Evolutionary conservation across 1,139 yeast species (phyloP).

Genomic region (Tardiomyces depauwii): DNA sequence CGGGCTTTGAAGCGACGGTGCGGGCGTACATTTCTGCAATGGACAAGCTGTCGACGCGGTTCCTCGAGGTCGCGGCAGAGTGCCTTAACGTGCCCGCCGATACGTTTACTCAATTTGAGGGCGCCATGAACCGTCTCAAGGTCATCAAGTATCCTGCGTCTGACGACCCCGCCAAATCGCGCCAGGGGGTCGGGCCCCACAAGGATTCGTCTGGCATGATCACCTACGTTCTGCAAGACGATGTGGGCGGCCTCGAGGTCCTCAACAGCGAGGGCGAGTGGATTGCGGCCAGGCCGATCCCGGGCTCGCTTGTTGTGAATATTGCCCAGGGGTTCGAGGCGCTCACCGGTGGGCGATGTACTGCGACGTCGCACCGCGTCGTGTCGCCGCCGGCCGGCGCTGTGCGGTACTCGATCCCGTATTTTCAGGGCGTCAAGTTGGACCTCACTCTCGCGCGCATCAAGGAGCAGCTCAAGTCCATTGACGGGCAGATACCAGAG

Average conservation of each 20-base stretch:
- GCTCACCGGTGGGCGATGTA: slow-evolving; percentile 28
- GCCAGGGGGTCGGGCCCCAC: slow-evolving; percentile 62
- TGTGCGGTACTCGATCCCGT: slow-evolving; percentile 28
- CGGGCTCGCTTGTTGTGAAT: slow-evolving; percentile 25
- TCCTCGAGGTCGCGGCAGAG: slow-evolving; percentile 42
- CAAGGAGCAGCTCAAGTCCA: slow-evolving; percentile 15
- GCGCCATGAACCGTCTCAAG: slow-evolving; percentile 31
- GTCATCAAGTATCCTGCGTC: slow-evolving; percentile 26
- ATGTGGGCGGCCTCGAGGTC: slow-evolving; percentile 45
- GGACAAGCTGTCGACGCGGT: slow-evolving; percentile 33
- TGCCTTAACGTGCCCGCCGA: slow-evolving; percentile 38
- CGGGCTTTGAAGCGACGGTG: slow-evolving; percentile 38
- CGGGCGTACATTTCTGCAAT: slow-evolving; percentile 37
- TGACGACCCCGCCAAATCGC: slow-evolving; percentile 1
- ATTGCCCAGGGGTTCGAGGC: slow-evolving; percentile 31
- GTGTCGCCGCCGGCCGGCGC: slow-evolving; percentile 40
- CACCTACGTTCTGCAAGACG: slow-evolving; percentile 51
- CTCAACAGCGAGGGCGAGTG: slow-evolving; percentile 53
- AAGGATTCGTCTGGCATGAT: slow-evolving; percentile 52
- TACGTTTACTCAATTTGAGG: slow-evolving; percentile 37
- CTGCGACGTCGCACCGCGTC: slow-evolving; percentile 60
- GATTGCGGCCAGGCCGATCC: slow-evolving; percentile 36
- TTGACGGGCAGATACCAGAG: slow-evolving; percentile 20
- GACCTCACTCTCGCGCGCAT: slow-evolving; percentile 21
- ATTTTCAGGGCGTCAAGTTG: slow-evolving; percentile 25